These are phyloP conservation scores for Cynanchum wilfordii DNA, from an alignment of 257 asterid species.

Conservation along the genomic window DNA sequence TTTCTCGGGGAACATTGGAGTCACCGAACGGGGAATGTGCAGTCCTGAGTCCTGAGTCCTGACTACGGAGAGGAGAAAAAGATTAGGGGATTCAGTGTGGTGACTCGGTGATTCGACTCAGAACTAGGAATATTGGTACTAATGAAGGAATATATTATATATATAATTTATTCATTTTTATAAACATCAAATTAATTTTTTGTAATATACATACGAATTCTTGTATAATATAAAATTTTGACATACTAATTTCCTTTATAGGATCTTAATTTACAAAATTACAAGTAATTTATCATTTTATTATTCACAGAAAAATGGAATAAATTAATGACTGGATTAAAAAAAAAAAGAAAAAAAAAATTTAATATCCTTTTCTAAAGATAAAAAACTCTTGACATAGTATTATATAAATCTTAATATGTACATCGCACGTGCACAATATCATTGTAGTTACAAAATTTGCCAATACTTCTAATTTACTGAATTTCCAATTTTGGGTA, in stretches of 20 bases:
- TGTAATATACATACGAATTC: conserved; percentile 11
- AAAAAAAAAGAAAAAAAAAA: too few relatives aligned
- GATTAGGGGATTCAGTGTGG: background rate
- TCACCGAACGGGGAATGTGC: conserved; percentile 26
- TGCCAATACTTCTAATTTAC: too few relatives aligned
- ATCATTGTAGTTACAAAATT: too few relatives aligned
- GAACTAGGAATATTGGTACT: background rate
- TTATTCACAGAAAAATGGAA: too few relatives aligned
- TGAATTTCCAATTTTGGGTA: too few relatives aligned
- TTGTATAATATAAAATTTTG: conserved; percentile 17
- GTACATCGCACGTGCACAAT: too few relatives aligned
- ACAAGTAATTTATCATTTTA: background rate
- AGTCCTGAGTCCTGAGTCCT: too few relatives aligned
- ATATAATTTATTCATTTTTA: conserved; percentile 4
- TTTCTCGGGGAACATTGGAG: conserved; percentile 78
- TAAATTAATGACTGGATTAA: too few relatives aligned
- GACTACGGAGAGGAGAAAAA: background rate
- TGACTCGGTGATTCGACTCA: background rate
- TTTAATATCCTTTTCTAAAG: too few relatives aligned
- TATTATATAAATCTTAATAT: too few relatives aligned
- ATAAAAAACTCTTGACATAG: too few relatives aligned
- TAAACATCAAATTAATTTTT: background rate
- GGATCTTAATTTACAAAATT: background rate
- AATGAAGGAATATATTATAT: background rate
- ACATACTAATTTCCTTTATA: background rate